Evolutionary conservation across 1,139 yeast genomes (phyloP).

Genomic region (Suhomyces anneliseae): DNA sequence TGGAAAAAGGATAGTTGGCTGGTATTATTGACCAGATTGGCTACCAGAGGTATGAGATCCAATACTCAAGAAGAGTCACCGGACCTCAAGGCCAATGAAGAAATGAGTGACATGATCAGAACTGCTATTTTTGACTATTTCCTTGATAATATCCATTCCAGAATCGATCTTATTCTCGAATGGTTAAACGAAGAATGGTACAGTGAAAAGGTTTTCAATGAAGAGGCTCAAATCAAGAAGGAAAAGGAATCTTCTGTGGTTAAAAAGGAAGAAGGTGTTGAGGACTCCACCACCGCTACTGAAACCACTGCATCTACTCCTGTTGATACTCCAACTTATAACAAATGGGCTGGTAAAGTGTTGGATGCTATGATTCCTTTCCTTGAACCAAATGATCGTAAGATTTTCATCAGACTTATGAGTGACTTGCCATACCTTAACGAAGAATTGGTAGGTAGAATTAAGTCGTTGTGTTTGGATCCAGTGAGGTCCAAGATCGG

Average conservation of each 20-base stretch:
- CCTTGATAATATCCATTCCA: constrained; percentile 66
- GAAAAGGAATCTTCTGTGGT: constrained; percentile 15
- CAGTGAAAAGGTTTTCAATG: constrained; percentile 54
- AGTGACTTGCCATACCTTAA: constrained; percentile 84
- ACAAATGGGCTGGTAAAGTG: constrained; percentile 68
- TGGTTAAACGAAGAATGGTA: constrained; percentile 99
- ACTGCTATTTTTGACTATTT: constrained; percentile 72
- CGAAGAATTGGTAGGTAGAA: constrained; percentile 56
- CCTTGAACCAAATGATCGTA: constrained; percentile 76
- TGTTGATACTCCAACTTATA: constrained; percentile 49
- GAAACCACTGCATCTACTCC: constrained; percentile 12
- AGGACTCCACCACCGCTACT: neutral
- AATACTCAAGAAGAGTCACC: constrained; percentile 21
- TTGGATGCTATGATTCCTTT: constrained; percentile 83
- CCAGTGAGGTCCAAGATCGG: constrained; percentile 83
- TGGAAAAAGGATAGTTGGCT: constrained; percentile 82
- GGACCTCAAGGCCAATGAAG: constrained; percentile 25
- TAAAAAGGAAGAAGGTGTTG: constrained; percentile 17
- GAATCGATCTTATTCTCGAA: constrained; percentile 77
- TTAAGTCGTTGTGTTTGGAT: constrained; percentile 78
- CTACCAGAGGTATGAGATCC: constrained; percentile 70
- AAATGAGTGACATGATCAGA: constrained; percentile 62
- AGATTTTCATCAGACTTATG: constrained; percentile 73
- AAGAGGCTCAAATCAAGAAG: constrained; percentile 21
- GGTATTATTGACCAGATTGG: constrained; percentile 68